Conservation (phyloP, 441 rosid species). For the Eutrema salsugineum region DNA sequence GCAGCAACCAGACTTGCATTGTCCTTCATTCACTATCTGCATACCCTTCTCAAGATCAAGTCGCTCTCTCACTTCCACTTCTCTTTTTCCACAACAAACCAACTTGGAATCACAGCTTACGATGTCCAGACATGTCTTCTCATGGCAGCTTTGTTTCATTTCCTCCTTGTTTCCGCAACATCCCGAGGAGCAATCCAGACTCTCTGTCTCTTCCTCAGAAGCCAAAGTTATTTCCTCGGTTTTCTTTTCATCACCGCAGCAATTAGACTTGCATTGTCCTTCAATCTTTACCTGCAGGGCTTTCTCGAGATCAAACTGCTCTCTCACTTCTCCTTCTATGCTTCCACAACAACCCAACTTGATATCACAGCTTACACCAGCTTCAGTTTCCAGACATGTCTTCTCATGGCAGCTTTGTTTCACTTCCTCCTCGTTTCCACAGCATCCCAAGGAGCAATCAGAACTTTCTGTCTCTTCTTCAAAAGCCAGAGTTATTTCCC, state of each 20-base stretch:
- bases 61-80: not conserved
- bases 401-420: conserved; percentile 19
- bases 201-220: conserved; percentile 1
- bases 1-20: conserved; percentile 15
- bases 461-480: not conserved
- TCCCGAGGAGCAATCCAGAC: not conserved
- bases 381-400: not conserved
- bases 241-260: conserved; percentile 8
- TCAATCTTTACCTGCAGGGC: not conserved
- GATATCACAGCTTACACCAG: not conserved
- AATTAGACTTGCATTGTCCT: conserved; percentile 1
- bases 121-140: not conserved
- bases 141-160: conserved; percentile 12
- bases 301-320: not conserved
- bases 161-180: conserved; percentile 8
- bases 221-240: conserved; percentile 14
- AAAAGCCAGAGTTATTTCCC: conserved; percentile 17
- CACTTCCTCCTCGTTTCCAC: conserved; percentile 3
- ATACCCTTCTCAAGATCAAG: not conserved
- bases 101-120: conserved; percentile 6
- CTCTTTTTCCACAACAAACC: not conserved
- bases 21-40: not conserved
- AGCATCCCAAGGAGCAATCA: conserved; percentile 6
- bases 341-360: conserved; percentile 15
- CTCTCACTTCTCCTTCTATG: not conserved